Evolutionary conservation across 768 basidiomycete genomes (phyloP).

Genomic region (Tephrocybe sp.): DNA sequence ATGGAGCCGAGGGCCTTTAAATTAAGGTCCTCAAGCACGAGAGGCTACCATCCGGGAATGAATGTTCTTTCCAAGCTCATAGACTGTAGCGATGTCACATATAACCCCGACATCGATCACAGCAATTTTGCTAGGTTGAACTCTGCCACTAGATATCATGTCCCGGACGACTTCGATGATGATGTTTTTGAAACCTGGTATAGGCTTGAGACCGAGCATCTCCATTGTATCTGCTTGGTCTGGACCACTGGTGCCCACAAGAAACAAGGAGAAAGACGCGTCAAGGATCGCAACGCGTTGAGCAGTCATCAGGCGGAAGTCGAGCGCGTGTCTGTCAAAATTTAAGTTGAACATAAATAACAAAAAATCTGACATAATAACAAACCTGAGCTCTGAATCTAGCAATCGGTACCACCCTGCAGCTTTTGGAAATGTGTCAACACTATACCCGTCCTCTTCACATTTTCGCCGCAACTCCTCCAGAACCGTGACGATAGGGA

Average conservation of each 20-base stretch:
- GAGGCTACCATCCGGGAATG: constrained; percentile 14
- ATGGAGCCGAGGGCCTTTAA: background rate
- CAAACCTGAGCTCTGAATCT: constrained; percentile 64
- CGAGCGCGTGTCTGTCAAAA: constrained; percentile 63
- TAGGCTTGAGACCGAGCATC: constrained; percentile 48
- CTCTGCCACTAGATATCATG: constrained; percentile 26
- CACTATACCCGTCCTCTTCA: constrained; percentile 28
- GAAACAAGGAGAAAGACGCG: constrained; percentile 60
- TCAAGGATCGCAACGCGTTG: constrained; percentile 73
- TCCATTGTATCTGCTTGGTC: constrained; percentile 19
- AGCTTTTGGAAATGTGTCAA: constrained; percentile 76
- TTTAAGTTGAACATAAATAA: background rate
- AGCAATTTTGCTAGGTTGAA: constrained; percentile 41
- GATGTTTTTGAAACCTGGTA: constrained; percentile 55
- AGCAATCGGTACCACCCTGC: constrained; percentile 81
- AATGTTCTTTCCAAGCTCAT: constrained; percentile 45
- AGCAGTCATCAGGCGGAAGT: constrained; percentile 71
- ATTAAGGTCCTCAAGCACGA: background rate
- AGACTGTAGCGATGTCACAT: constrained; percentile 49
- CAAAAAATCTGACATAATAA: background rate
- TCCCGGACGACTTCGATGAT: constrained; percentile 47
- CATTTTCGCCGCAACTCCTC: constrained; percentile 47
- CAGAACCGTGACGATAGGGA: constrained; percentile 74
- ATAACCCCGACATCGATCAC: constrained; percentile 61
- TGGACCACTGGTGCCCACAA: no score